Base-by-base conservation (phyloP, 2,329 filamentous ascomycete genomes). In the Trichothecium roseum region DNA sequence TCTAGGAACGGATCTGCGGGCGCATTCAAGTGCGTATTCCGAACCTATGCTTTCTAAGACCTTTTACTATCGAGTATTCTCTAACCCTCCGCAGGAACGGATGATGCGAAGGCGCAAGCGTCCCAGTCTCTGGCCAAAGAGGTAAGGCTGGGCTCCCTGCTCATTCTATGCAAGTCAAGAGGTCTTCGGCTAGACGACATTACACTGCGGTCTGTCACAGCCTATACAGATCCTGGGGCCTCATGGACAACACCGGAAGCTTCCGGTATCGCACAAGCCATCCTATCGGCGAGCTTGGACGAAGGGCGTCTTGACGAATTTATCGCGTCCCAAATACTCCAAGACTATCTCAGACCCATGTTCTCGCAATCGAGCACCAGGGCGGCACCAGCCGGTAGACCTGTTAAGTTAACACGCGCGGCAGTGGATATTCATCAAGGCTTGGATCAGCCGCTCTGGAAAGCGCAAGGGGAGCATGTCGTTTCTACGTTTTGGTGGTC, bases 331-430 rank as follows among this genome's bases (percentile, higher is more conserved):
- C 58, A 66, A 28, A 62, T 86, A 37, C 68, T 88, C 4, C 63
- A 69, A 41, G 58, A 61, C 46, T 78, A 78, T 48, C 66, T 88
- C 34, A 78, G 77, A 27, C 78, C 78, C 18, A 59, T 84, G 5
- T 87, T 88, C 60, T 65, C 68, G 18, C 68, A 66, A 39, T 63
- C 71, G 13, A 69, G 65, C 15, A 67, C 74, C 3, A 45, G 44
- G 20, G 41, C 53, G 32, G 52, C 53, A 7, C 32, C 43, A 15
- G 48, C 50, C 3, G 55, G 56, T 2, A 41, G 56, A 24, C 53
- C 55, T 12, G 42, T 43, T 7, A 44, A 45, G 3, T 56, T 53
- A 37, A 36, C 27, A n/a, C 17, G 32, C 8, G 15, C 33, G 16
- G 26, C 20, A 12, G 35, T 17, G 15, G 27, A 32, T n/a, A 22